These are phyloP conservation scores for Pseudocercospora macadamiae DNA, from an alignment of 2,329 filamentous ascomycete genomes.

Conservation along the genomic window DNA sequence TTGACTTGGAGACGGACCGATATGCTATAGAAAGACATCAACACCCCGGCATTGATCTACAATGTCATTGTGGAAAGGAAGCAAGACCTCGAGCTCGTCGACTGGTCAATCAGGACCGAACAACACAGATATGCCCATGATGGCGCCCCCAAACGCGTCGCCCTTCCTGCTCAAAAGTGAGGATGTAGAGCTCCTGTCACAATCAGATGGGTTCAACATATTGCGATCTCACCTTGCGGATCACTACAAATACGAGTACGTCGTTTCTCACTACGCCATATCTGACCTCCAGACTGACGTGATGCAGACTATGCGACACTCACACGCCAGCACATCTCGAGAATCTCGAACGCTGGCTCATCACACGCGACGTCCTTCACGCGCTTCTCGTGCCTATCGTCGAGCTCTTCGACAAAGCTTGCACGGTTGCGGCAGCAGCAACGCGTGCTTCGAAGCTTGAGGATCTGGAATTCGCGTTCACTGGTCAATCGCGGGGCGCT, in stretches of 20 bases:
- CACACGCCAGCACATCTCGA: slow-evolving; percentile 42
- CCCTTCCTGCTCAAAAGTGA: slow-evolving; percentile 49
- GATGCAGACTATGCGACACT: slow-evolving; percentile 47
- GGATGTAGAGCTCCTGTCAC: slow-evolving; percentile 44
- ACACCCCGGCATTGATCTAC: background rate
- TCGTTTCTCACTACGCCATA: slow-evolving; percentile 10
- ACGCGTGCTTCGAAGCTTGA: slow-evolving; percentile 52
- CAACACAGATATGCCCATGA: slow-evolving; percentile 6
- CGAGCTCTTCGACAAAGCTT: slow-evolving; percentile 59
- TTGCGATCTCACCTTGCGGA: slow-evolving; percentile 47
- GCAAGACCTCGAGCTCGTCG: background rate
- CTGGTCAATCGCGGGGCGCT: slow-evolving; percentile 58
- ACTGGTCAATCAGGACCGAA: background rate
- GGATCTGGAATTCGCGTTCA: slow-evolving; percentile 61
- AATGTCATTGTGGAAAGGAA: background rate
- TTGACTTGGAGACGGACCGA: slow-evolving; percentile 7
- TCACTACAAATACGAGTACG: slow-evolving; percentile 44
- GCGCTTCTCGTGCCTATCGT: slow-evolving; percentile 62
- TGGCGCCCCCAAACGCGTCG: slow-evolving; percentile 32
- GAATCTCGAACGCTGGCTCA: slow-evolving; percentile 47
- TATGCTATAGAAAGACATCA: slow-evolving; percentile 8
- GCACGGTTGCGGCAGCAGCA: slow-evolving; percentile 53
- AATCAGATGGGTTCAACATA: slow-evolving; percentile 48
- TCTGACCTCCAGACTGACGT: slow-evolving; percentile 43
- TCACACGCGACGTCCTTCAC: slow-evolving; percentile 63